Evolutionary conservation across 2,329 filamentous ascomycete genomes (phyloP), one percentile per base, ranked within the genome.

Genomic region (Monilinia vaccinii-corymbosi): DNA sequence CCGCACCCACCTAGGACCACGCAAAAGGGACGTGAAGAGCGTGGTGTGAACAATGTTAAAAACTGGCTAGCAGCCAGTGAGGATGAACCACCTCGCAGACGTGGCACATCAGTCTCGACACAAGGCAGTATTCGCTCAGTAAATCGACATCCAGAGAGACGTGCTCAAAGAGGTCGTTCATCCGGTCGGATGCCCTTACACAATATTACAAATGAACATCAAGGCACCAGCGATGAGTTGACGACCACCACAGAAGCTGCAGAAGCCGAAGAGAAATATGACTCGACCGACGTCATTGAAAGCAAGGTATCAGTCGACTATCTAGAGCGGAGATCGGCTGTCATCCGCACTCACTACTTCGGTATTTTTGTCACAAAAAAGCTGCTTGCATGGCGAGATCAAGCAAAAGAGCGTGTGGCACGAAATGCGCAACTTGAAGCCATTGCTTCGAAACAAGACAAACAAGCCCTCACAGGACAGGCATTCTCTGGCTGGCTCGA

Each of bases 401-500:
- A 63, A 60, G 64, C 68, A 48, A 34, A 61, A 11, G 71, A 75
- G 60, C 63, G 68, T 36, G 70, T 70, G 57, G 70, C 76, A 55
- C 65, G 70, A 36, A 74, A 72, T 60, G 64, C 69, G 36, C 68
- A 72, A 31, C 73, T 78, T 65, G 72, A 76, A 60, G 64, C 70
- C 14, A 71, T 76, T 58, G 79, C 83, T n/a, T 63, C 71, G 10
- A 74, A 75, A 23, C 76, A 77, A 56, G 81, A 86, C 66, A 75
- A 75, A 34, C 69, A 71, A 16, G 77, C 77, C 10, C 73, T 86
- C 23, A 71, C 84, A 50, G 77, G 75, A 42, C 75, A 80, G 63
- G 79, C 78, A 0, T 75, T 85, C 47, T 77, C 80, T 58, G 72
- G 75, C 31, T 82, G 80, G 79, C 73, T 73, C 56, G 70, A 69